phyloP scores from a whole-genome alignment of 257 asterid species.

The Cynanchum wilfordii region DNA sequence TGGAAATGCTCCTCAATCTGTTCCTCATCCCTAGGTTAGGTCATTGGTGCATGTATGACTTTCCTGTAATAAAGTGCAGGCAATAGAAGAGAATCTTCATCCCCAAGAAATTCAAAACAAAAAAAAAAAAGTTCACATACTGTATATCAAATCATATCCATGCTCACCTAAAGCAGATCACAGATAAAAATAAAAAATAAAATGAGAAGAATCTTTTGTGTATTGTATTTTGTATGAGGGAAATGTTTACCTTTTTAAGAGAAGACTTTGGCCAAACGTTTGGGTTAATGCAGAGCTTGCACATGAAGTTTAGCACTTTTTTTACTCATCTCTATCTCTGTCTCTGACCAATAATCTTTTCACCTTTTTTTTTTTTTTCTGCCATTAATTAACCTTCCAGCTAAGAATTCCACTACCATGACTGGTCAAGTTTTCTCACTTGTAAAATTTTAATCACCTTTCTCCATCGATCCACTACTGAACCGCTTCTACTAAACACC shows the following conservation, averaged over 20 bases:
- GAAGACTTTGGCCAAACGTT: slow-evolving; percentile 7
- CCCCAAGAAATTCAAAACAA: background rate
- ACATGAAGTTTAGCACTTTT: slow-evolving; percentile 52
- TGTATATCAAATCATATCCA: too few species aligned
- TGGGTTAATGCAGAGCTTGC: slow-evolving; percentile 47
- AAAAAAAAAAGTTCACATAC: background rate
- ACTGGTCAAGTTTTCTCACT: slow-evolving; percentile 13
- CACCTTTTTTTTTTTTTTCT: background rate
- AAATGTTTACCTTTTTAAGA: slow-evolving; percentile 25
- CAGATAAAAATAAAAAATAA: background rate
- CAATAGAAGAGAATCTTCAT: slow-evolving; percentile 15
- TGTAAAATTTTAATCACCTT: background rate
- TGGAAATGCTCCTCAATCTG: slow-evolving; percentile 1
- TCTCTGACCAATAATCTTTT: slow-evolving; percentile 9
- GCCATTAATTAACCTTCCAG: slow-evolving; percentile 24
- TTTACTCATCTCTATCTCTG: background rate
- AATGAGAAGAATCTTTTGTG: slow-evolving; percentile 18
- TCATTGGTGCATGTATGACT: background rate
- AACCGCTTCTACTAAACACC: background rate
- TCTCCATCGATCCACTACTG: background rate
- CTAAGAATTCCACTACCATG: slow-evolving; percentile 31
- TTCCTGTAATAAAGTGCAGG: slow-evolving; percentile 3
- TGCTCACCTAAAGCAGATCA: too few species aligned
- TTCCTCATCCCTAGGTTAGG: slow-evolving; percentile 21
- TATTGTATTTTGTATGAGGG: background rate